Base-by-base conservation (phyloP, 305 asterid genomes). In the Fraxinus velutina region DNA sequence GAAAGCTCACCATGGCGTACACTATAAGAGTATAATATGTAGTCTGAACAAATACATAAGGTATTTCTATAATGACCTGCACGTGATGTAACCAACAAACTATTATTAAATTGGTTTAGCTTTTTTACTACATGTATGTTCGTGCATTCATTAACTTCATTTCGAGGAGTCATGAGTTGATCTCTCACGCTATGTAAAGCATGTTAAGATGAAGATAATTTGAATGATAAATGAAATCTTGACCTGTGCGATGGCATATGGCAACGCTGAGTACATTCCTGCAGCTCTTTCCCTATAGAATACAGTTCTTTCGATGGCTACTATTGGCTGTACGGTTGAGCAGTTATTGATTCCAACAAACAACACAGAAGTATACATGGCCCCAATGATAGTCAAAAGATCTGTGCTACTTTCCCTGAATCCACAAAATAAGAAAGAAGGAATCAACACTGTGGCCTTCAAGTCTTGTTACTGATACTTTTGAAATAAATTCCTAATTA, bases 201-300 rank as follows among this genome's bases (percentile, higher is more conserved):
- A 70, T 70, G 39, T 68, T 68, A 68, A 68, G 74, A 29, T 68
- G 42, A 30, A 27, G 5, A 30, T 1, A 30, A 29, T 70, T 70
- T 32, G 3, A 32, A 70, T 13, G 5, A 70, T 4, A 70, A 42
- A 76, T 32, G 47, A 52, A 5, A 83, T 37, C 34, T 77, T 47
- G 70, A 90, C 96, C 92, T 92, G 96, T 77, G 92, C 89, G 89
- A 92, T 84, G 79, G 96, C 96, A 84, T 92, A 90, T 81, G 94
- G 96, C 21, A 92, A 79, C 12, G 91, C 91, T 1, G 96, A 90
- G 82, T 91, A 91, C 93, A 89, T 89, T 57, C 96, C 94, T 50
- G 94, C 93, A n/a, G 94, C 91, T 39, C 90, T 91, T 82, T 90
- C 97, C 39, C 97, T 84, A 81, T 92, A 92, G 83, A 89, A 90